These are phyloP conservation scores for Cutaneotrichosporon cutaneum DNA, from an alignment of 1,284 basidiomycete species.

Conservation along the genomic window DNA sequence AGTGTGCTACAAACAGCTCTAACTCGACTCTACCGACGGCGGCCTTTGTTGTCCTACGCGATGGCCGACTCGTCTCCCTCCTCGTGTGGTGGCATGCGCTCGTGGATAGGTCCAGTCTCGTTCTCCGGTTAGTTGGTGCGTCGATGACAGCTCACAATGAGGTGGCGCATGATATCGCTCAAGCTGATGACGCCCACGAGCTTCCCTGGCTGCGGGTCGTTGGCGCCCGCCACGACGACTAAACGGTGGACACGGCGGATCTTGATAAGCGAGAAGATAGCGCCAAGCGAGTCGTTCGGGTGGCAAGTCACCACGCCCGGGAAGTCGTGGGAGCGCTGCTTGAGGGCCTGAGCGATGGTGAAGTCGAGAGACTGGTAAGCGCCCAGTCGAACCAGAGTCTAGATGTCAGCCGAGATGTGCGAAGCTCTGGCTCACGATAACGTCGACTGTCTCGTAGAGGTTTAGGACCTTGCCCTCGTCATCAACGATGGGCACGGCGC, in stretches of 20 bases:
- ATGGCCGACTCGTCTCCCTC: conserved; percentile 17
- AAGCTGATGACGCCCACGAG: conserved; percentile 85
- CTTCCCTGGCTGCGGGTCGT: conserved; percentile 59
- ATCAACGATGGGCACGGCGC: conserved; percentile 94
- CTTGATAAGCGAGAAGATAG: conserved; percentile 86
- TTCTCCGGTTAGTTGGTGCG: conserved; percentile 4
- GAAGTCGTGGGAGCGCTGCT: conserved; percentile 87
- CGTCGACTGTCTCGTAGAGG: conserved; percentile 98
- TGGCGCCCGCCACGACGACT: conserved; percentile 71
- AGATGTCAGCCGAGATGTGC: conserved; percentile 12
- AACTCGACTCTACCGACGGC: neutral
- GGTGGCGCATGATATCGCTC: conserved; percentile 83
- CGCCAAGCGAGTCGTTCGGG: conserved; percentile 88
- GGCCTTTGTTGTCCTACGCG: conserved; percentile 4
- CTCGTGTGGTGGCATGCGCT: conserved; percentile 12
- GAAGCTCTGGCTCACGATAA: conserved; percentile 67
- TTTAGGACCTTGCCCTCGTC: conserved; percentile 92
- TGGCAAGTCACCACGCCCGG: conserved; percentile 95
- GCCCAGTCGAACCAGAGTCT: conserved; percentile 93
- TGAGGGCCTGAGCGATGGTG: conserved; percentile 90
- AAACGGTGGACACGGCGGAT: conserved; percentile 90
- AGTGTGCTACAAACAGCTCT: conserved; percentile 13
- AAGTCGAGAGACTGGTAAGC: conserved; percentile 92
- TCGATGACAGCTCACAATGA: conserved; percentile 58
- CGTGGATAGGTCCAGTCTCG: conserved; percentile 7